phyloP scores from a whole-genome alignment of 164 flowering plant genomes.

The Malania oleifera region DNA sequence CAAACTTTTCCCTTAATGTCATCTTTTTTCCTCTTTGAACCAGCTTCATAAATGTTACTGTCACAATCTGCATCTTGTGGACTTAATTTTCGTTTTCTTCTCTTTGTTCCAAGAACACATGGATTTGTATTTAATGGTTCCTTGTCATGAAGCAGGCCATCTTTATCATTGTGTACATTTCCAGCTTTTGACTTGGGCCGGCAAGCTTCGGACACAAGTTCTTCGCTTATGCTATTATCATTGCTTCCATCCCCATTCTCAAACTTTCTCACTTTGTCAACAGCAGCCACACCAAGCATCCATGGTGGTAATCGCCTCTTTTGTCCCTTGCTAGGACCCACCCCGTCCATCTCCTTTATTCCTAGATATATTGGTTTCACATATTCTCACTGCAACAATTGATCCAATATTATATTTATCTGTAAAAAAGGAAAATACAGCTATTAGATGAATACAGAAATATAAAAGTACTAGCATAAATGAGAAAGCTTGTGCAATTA shows the following conservation, averaged over 20 bases:
- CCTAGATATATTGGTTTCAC: too few species aligned
- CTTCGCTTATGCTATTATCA: not conserved
- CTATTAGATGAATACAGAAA: too few species aligned
- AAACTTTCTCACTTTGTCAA: conserved; percentile 16
- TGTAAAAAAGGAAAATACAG: too few species aligned
- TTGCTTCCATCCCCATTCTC: conserved; percentile 12
- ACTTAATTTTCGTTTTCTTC: conserved; percentile 14
- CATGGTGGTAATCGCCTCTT: conserved; percentile 44
- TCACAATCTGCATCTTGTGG: conserved; percentile 13
- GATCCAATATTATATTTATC: too few species aligned
- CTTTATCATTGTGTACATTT: conserved; percentile 5
- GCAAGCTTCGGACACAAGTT: conserved; percentile 8
- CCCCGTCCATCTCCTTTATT: too few species aligned
- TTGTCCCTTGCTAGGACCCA: too few species aligned
- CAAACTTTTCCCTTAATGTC: conserved; percentile 5
- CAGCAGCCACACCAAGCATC: conserved; percentile 37
- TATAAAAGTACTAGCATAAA: too few species aligned
- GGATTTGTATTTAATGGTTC: conserved; percentile 12
- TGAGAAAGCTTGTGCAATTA: too few species aligned
- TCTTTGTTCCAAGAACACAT: conserved; percentile 6
- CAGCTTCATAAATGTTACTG: not conserved
- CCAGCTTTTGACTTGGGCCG: conserved; percentile 9
- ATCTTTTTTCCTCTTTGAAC: conserved; percentile 10
- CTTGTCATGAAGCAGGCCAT: conserved; percentile 5
- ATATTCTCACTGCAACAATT: too few species aligned